These are phyloP conservation scores for Pezicula carpinea DNA, from an alignment of 2,329 filamentous ascomycete genomes.

Conservation along the genomic window DNA sequence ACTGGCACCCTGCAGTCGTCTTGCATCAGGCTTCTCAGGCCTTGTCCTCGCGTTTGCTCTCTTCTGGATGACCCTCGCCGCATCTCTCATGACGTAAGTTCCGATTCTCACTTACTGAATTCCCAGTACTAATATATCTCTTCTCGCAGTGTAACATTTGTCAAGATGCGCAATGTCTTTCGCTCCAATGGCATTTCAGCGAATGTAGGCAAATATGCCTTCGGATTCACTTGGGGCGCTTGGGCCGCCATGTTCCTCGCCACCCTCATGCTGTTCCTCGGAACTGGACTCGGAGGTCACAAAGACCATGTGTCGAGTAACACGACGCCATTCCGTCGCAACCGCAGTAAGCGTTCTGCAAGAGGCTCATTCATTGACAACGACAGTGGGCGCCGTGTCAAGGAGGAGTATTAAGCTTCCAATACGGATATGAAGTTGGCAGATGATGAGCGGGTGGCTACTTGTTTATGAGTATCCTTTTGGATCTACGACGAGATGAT, in stretches of 20 bases:
- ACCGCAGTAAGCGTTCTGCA: slow-evolving; percentile 43
- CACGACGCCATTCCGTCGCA: slow-evolving; percentile 40
- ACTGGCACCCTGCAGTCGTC: slow-evolving; percentile 64
- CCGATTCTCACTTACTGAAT: slow-evolving; percentile 6
- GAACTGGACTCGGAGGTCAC: slow-evolving; percentile 39
- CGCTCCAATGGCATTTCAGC: slow-evolving; percentile 49
- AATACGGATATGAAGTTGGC: too few species aligned
- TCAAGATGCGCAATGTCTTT: slow-evolving; percentile 67
- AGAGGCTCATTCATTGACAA: slow-evolving; percentile 46
- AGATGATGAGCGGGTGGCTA: too few species aligned
- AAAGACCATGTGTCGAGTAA: slow-evolving; percentile 13
- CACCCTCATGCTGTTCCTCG: slow-evolving; percentile 62
- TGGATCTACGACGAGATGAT: too few species aligned
- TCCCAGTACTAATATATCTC: slow-evolving; percentile 16
- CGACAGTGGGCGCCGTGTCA: slow-evolving; percentile 55
- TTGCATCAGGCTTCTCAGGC: slow-evolving; percentile 64
- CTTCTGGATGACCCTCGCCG: slow-evolving; percentile 64
- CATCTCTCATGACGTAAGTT: slow-evolving; percentile 71
- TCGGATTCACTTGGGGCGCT: slow-evolving; percentile 74
- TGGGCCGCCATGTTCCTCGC: slow-evolving; percentile 63
- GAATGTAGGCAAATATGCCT: slow-evolving; percentile 60
- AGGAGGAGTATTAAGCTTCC: slow-evolving; percentile 55
- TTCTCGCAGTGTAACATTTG: slow-evolving; percentile 50
- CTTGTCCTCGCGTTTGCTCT: slow-evolving; percentile 54
- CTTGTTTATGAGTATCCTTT: too few species aligned